These are phyloP conservation scores for Huntiella decipiens DNA, from an alignment of 2,329 filamentous ascomycete species.

Conservation along the genomic window DNA sequence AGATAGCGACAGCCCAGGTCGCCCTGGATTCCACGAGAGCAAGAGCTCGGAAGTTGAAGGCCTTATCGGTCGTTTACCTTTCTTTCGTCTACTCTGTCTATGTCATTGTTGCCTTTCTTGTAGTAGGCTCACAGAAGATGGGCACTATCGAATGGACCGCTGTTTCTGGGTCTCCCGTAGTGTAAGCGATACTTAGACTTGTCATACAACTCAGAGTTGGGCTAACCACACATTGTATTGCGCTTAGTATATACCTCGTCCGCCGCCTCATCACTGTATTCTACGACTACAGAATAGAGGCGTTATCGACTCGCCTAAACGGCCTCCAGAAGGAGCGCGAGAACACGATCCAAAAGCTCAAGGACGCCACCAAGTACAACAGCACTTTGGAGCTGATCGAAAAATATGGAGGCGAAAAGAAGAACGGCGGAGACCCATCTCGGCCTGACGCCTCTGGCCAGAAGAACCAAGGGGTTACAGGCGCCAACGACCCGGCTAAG, in stretches of 20 bases:
- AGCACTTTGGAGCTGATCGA: conserved; percentile 83
- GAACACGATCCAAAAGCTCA: conserved; percentile 81
- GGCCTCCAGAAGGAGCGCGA: conserved; percentile 60
- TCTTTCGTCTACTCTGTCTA: conserved; percentile 81
- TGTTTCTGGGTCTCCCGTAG: conserved; percentile 55
- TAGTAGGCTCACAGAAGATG: conserved; percentile 69
- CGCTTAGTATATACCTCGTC: conserved; percentile 54
- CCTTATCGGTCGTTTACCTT: conserved; percentile 78
- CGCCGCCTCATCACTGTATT: conserved; percentile 47
- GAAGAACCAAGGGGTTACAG: too few species aligned
- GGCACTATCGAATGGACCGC: conserved; percentile 59
- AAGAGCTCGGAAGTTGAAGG: conserved; percentile 57
- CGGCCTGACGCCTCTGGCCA: background rate
- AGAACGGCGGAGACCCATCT: background rate
- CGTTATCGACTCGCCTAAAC: conserved; percentile 49
- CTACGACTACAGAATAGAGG: conserved; percentile 66
- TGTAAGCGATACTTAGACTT: conserved; percentile 31
- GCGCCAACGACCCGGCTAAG: background rate
- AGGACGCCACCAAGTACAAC: conserved; percentile 88
- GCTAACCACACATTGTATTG: background rate
- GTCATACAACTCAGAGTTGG: background rate
- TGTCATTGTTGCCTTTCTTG: conserved; percentile 60
- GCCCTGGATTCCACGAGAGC: conserved; percentile 56
- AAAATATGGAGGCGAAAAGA: conserved; percentile 51
- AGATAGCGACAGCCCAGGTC: conserved; percentile 58